Evolutionary conservation across 306 rosid species (phyloP), one percentile per base, ranked within the genome.

Genomic region (Cercis canadensis): DNA sequence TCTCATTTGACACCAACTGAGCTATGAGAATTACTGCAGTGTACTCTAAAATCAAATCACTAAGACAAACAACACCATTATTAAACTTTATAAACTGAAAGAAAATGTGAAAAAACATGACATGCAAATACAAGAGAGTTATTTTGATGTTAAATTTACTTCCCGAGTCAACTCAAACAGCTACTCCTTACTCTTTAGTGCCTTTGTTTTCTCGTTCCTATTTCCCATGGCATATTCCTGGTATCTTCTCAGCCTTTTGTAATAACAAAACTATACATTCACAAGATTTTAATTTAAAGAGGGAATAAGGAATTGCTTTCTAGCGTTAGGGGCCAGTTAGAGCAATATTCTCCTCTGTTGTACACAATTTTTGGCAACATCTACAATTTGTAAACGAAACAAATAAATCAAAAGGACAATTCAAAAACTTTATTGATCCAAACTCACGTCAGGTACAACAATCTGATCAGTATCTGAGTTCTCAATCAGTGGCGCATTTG

Each of bases 401-500:
- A 4, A 53, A 65, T 29, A 52, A 15, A 15, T 50, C 13, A 56
- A 18, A 76, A 8, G 24, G 10, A 62, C 4, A 5, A 31, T 31
- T 29, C 4, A 14, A 45, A 31, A 31, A 56, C 43, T 6, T 18
- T 4, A 50, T n/a, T 63, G 17, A 12, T 0, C 3, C 0, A 81
- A 67, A 80, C 99, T 91, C 81, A 94, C 99, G 78, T 94, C 99
- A 47, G 97, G 97, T 65, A 94, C 96, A 67, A 86, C 83, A 78
- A 94, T 86, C 79, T 89, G 90, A 37, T 80, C 78, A 46, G 85
- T 31, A 49, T 89, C 87, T 0, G 95, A 51, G 80, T 83, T 81
- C 52, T 89, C 91, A 69, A 91, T 94, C 24, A 94, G 82, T 0
- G 96, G 97, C 1, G 82, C 92, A 72, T 89, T 82, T 5, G 96